Evolutionary conservation across 1,284 basidiomycete species (phyloP), one percentile per base, ranked within the genome.

Genomic region (Rhodotorula sp.): DNA sequence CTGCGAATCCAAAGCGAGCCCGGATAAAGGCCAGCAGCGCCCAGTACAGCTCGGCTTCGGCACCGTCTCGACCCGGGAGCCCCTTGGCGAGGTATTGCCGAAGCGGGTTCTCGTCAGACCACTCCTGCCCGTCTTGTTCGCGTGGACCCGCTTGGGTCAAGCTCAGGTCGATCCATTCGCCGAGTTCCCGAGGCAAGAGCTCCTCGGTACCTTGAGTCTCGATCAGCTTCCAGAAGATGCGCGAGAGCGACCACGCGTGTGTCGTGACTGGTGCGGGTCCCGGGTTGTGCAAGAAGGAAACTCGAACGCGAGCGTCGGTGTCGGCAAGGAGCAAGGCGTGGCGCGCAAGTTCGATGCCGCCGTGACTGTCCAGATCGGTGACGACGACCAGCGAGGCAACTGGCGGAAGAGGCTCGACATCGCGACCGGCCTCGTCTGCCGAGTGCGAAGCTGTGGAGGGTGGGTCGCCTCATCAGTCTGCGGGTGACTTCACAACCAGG

Each of bases 351-450:
- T 79, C 76, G 20, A 84, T 71, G 0, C 91, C 91, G 5, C 83
- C 84, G 2, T 81, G 79, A 10, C 83, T 86, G 77, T 96, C 89
- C 7, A 97, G 82, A 79, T 97, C 91, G 2, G 88, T 90, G 7
- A 96, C 82, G 45, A 96, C 81, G 79, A 88, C 89, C 18, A 88
- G 81, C 6, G 88, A 83, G 14, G 83, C 77, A 6, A 7, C 79
- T 67, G 56, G 64, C 20, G 60, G 67, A 55, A 33, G 65, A 22
- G 8, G 69, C 71, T 77, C 78, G 37, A 55, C 53, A 57, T 71
- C 49, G 56, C 84, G 74, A 4, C 54, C 72, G 37, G 58, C 54
- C 58, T 59, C 49, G 51, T 60, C 51, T 7, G 20, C 17, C 6
- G 20, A 7, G 80, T 80, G 22, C 80, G 62, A 48, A 77, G 77